Evolutionary conservation across 768 basidiomycete genomes (phyloP).

Genomic region (Megacollybia marginata): DNA sequence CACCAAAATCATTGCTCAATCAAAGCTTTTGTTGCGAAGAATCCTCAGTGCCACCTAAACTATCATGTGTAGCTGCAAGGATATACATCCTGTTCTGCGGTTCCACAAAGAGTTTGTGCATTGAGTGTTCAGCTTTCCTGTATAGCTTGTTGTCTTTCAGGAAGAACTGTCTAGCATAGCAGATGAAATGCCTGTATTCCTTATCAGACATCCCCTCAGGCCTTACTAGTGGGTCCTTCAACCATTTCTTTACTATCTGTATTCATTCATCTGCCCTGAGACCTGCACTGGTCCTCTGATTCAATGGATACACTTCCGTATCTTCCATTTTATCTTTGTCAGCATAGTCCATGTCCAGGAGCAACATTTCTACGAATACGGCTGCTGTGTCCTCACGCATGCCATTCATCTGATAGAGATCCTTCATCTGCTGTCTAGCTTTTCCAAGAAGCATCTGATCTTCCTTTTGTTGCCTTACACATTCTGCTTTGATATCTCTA

Average conservation of each 20-base stretch:
- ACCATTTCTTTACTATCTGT: no score
- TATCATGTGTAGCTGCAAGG: not conserved
- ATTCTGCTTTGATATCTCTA: not conserved
- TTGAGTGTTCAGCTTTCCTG: not conserved
- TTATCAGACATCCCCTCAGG: not conserved
- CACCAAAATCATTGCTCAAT: constrained; percentile 19
- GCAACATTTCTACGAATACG: no score
- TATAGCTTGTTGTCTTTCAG: not conserved
- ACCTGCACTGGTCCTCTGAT: no score
- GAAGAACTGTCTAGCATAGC: not conserved
- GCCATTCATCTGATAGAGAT: no score
- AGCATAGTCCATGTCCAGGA: no score
- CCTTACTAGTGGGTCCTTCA: no score
- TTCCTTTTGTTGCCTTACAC: not conserved
- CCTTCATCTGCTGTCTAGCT: no score
- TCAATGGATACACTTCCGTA: no score
- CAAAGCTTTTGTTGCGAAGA: constrained; percentile 4
- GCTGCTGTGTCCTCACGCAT: no score
- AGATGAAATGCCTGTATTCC: not conserved
- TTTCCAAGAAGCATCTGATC: no score
- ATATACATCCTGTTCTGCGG: not conserved
- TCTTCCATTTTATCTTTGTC: no score
- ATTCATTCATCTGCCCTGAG: no score
- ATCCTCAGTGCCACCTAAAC: constrained; percentile 16
- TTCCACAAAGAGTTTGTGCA: not conserved